Percentiles rank a stretch among this genome's conserved stretches.
phyloP scores from a whole-genome alignment of 805 yeast species.

The Spathaspora boniae region DNA sequence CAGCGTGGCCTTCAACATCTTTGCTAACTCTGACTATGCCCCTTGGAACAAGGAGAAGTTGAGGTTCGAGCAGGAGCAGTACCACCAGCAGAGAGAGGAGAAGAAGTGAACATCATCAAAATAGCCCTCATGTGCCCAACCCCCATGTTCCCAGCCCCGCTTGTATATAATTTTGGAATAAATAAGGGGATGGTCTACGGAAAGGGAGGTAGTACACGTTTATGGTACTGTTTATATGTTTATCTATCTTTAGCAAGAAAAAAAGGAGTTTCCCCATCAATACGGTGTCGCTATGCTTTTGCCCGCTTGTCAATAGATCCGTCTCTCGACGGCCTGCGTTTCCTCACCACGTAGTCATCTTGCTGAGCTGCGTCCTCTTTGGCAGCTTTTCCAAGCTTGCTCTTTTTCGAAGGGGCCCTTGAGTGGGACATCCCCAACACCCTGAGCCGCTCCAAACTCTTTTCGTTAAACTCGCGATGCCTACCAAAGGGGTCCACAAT shows the following conservation, averaged over 20 bases:
- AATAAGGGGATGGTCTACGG: too few relatives aligned
- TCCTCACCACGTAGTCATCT: too few relatives aligned
- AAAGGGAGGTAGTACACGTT: too few relatives aligned
- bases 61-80: conserved; percentile 31
- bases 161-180: too few relatives aligned
- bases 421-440: conserved; percentile 21
- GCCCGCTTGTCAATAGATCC: too few relatives aligned
- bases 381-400: background rate
- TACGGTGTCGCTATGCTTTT: too few relatives aligned
- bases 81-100: conserved; percentile 23
- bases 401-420: conserved; percentile 16
- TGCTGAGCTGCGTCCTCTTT: background rate
- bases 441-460: conserved; percentile 7
- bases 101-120: background rate
- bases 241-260: too few relatives aligned
- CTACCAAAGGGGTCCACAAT: conserved; percentile 22
- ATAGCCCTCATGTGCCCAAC: too few relatives aligned
- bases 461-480: conserved; percentile 14
- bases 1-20: conserved; percentile 36
- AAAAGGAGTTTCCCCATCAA: too few relatives aligned
- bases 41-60: conserved; percentile 38
- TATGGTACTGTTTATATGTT: too few relatives aligned
- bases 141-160: too few relatives aligned
- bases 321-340: too few relatives aligned
- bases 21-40: conserved; percentile 43